phyloP scores from a whole-genome alignment of 75 land plant genomes.

The Isoetes taiwanensis region DNA sequence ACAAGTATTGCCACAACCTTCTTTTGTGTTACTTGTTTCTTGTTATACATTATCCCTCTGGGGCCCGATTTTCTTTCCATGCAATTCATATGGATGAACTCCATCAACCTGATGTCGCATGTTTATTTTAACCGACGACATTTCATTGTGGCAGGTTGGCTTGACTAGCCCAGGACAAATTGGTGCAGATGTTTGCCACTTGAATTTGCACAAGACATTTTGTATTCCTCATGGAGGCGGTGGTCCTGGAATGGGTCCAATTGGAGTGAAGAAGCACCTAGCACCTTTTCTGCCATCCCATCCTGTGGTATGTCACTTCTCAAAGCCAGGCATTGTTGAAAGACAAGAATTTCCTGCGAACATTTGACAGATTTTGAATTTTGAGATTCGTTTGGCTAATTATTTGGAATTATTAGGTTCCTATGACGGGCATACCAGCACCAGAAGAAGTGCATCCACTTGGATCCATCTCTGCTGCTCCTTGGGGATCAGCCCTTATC shows the following conservation, averaged over 20 bases:
- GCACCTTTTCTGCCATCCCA: conserved; percentile 98
- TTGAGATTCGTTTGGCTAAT: too few species aligned
- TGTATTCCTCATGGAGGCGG: conserved; percentile 99
- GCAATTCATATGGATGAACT: too few species aligned
- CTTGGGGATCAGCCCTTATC: conserved; percentile 98
- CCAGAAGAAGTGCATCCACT: conserved; percentile 64
- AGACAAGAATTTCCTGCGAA: too few species aligned
- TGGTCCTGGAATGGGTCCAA: conserved; percentile 99
- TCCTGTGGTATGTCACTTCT: conserved; percentile 64
- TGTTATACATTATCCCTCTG: too few species aligned
- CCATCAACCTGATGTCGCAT: too few species aligned
- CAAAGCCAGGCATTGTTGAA: neutral
- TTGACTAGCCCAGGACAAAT: conserved; percentile 93
- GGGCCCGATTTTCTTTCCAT: too few species aligned
- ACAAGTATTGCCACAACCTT: too few species aligned
- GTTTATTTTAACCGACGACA: too few species aligned
- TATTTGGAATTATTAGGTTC: conserved; percentile 40
- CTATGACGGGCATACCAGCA: conserved; percentile 84
- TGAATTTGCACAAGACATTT: conserved; percentile 96
- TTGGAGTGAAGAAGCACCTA: conserved; percentile 97
- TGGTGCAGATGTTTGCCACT: conserved; percentile 99
- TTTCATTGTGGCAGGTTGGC: conserved; percentile 93
- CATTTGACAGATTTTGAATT: too few species aligned
- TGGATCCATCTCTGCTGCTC: conserved; percentile 92
- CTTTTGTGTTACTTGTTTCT: too few species aligned